Percentiles rank a stretch among this genome's conserved stretches.
Conservation (phyloP, 2,329 filamentous ascomycete genomes). For the Sclerotinia nivalis region DNA sequence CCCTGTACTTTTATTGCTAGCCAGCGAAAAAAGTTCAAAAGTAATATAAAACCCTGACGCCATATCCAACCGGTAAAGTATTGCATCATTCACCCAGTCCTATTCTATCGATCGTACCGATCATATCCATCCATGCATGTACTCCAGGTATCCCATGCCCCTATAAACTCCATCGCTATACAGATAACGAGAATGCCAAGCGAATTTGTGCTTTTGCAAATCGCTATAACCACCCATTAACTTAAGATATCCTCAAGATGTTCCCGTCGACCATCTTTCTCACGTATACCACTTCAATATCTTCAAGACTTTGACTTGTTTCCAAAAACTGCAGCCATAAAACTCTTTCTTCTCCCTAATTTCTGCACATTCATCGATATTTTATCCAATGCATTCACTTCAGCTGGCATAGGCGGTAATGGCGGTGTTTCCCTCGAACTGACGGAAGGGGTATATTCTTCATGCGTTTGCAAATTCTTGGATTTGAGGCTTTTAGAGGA, state of each 20-base stretch:
- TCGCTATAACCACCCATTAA: neutral
- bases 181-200: slow-evolving; percentile 14
- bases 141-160: neutral
- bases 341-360: slow-evolving; percentile 49
- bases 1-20: neutral
- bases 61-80: slow-evolving; percentile 11
- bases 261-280: neutral
- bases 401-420: slow-evolving; percentile 32
- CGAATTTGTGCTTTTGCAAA: neutral
- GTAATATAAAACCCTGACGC: neutral
- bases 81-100: neutral
- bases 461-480: slow-evolving; percentile 34
- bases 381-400: slow-evolving; percentile 30
- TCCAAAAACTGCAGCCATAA: slow-evolving; percentile 49
- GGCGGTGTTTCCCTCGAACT: slow-evolving; percentile 31
- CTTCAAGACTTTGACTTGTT: slow-evolving; percentile 27
- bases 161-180: slow-evolving; percentile 27
- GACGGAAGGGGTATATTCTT: slow-evolving; percentile 31
- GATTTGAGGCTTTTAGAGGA: slow-evolving; percentile 36
- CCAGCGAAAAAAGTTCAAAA: neutral
- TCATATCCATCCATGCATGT: neutral
- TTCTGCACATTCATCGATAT: slow-evolving; percentile 37
- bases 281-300: neutral
- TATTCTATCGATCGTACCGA: neutral
- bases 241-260: neutral